A percentile compares a stretch with the other conserved stretches of the same genome.
Evolutionary conservation across 2,329 filamentous ascomycete species (phyloP).

Genomic region (Aspergillus hortae): DNA sequence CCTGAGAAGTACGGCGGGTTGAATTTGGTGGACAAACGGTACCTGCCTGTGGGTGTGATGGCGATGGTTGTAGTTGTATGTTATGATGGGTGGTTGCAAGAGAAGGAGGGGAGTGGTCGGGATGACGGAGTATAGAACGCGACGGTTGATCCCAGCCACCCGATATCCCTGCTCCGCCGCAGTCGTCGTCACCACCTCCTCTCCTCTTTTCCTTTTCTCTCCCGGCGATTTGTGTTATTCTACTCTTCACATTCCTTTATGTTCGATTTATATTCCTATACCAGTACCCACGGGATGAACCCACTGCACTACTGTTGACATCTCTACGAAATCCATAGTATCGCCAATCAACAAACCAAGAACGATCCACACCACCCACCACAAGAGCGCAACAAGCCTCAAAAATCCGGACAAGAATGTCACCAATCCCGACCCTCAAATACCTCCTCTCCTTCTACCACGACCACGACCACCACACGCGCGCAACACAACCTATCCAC

Average conservation of each 20-base stretch:
- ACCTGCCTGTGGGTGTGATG: conserved; percentile 38
- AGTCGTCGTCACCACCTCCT: too few species aligned
- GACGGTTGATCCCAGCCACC: too few species aligned
- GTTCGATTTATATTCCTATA: too few species aligned
- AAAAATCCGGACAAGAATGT: neutral
- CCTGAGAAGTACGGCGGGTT: conserved; percentile 34
- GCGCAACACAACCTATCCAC: neutral
- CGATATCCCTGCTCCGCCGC: too few species aligned
- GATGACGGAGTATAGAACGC: too few species aligned
- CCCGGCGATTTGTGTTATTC: too few species aligned
- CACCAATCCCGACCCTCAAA: neutral
- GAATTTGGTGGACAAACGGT: conserved; percentile 38
- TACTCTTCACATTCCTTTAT: too few species aligned
- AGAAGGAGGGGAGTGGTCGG: too few species aligned
- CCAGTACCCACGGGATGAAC: neutral
- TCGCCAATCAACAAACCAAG: neutral
- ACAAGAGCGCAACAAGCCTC: neutral
- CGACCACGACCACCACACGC: neutral
- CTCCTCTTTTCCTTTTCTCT: too few species aligned
- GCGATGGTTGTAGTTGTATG: conserved; percentile 31
- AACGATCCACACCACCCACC: neutral
- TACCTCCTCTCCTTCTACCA: neutral
- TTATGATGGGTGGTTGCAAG: neutral
- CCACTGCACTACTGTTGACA: neutral
- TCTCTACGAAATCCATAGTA: neutral